Conservation (phyloP, 257 asterid species). For the Catharanthus roseus region DNA sequence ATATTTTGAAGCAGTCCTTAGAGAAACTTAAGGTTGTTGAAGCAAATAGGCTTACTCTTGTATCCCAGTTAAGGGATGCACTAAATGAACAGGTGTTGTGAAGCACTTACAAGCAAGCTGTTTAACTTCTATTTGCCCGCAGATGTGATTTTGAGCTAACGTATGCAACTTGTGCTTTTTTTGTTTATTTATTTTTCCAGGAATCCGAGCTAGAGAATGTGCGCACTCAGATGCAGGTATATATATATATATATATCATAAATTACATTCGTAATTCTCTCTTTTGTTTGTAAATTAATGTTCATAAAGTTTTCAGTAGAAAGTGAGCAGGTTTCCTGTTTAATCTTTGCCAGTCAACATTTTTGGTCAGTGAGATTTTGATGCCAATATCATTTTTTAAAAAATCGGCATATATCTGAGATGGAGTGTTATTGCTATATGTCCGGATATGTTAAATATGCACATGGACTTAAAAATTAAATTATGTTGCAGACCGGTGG, state of each 20-base stretch:
- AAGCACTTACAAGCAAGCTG: neutral
- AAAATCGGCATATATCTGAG: neutral
- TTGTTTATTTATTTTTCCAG: slow-evolving; percentile 45
- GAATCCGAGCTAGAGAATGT: slow-evolving; percentile 90
- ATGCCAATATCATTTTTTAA: neutral
- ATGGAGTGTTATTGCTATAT: neutral
- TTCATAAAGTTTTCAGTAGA: neutral
- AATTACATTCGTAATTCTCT: neutral
- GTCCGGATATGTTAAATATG: neutral
- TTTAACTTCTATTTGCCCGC: neutral
- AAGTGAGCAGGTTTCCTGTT: neutral
- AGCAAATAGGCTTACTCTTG: slow-evolving; percentile 60
- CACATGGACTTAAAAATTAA: neutral
- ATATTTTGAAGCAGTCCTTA: slow-evolving; percentile 46
- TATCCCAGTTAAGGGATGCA: slow-evolving; percentile 68
- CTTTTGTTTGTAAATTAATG: neutral
- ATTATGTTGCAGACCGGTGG: neutral
- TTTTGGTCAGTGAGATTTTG: neutral
- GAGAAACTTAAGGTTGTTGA: slow-evolving; percentile 70
- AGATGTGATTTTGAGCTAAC: slow-evolving; percentile 3
- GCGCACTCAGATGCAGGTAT: slow-evolving; percentile 83
- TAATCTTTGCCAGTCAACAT: neutral
- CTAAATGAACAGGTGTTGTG: slow-evolving; percentile 64
- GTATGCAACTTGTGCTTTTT: slow-evolving; percentile 9
- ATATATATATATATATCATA: too few relatives aligned